A percentile compares a stretch with the other conserved stretches of the same genome.
phyloP scores from a whole-genome alignment of 192 early-diverging fungal species.

The Funneliformis mosseae region DNA sequence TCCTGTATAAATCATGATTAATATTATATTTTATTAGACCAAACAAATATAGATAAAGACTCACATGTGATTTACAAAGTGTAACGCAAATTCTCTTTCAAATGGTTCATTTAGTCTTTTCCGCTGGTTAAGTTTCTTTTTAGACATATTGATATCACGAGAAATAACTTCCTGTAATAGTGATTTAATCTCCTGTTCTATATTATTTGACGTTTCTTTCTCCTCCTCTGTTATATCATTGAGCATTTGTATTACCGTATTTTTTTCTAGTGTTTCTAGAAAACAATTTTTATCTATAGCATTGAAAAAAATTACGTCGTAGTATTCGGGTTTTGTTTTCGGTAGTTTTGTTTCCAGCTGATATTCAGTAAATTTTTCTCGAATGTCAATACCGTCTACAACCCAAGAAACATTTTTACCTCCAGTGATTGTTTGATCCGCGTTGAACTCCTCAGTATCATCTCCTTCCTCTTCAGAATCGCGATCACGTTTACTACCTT shows the following conservation, averaged over 20 bases:
- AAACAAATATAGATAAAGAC: constrained; percentile 18
- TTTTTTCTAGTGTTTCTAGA: constrained; percentile 16
- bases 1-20: constrained; percentile 17
- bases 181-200: constrained; percentile 13
- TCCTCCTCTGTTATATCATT: constrained; percentile 14
- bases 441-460: constrained; percentile 16
- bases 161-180: constrained; percentile 6
- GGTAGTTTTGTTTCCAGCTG: constrained; percentile 12
- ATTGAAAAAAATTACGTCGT: constrained; percentile 15
- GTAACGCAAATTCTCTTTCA: background rate
- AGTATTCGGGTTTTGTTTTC: constrained; percentile 1
- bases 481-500: background rate
- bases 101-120: background rate
- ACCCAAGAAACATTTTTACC: background rate
- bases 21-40: background rate
- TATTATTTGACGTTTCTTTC: constrained; percentile 15
- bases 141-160: background rate
- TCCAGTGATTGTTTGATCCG: constrained; percentile 15
- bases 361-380: constrained; percentile 19
- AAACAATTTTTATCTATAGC: constrained; percentile 16
- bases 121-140: constrained; percentile 15
- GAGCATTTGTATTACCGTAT: background rate
- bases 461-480: constrained; percentile 9
- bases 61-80: constrained; percentile 21
- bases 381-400: constrained; percentile 23